A percentile compares a stretch with the other conserved stretches of the same genome.
phyloP scores from a whole-genome alignment of 352 stramenopile genomes.

The Phytophthora sojae region DNA sequence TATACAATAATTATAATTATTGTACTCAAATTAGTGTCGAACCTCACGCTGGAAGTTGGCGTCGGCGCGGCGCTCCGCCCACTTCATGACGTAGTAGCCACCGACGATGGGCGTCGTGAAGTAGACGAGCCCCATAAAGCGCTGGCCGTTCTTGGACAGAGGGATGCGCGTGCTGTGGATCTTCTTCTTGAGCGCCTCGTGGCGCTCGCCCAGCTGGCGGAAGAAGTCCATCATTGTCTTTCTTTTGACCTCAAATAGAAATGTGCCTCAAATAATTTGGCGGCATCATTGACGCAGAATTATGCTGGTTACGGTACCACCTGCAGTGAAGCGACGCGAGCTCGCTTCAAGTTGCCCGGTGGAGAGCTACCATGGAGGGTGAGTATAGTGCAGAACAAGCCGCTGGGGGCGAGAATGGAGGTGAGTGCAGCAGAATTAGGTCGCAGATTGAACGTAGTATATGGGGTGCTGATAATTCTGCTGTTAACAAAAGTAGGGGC shows the following conservation, averaged over 20 bases:
- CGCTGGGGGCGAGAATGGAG: neutral
- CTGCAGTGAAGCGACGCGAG: conserved; percentile 14
- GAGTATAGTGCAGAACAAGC: neutral
- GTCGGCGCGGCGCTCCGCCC: conserved; percentile 75
- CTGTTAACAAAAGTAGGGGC: neutral
- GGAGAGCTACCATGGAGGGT: conserved; percentile 7
- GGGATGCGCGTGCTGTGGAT: conserved; percentile 93
- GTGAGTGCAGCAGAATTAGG: neutral
- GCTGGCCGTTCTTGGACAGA: conserved; percentile 87
- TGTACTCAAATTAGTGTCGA: conserved; percentile 1
- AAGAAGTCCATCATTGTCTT: conserved; percentile 72
- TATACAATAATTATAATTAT: neutral
- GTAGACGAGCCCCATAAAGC: conserved; percentile 90
- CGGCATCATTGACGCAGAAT: neutral
- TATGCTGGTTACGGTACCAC: neutral
- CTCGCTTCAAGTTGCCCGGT: neutral
- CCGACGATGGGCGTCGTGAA: conserved; percentile 89
- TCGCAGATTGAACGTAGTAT: neutral
- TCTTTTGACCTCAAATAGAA: conserved; percentile 10
- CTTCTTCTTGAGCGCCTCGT: conserved; percentile 92
- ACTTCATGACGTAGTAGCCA: conserved; percentile 95
- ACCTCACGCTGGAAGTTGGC: conserved; percentile 83
- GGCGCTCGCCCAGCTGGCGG: conserved; percentile 70
- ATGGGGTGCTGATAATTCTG: neutral
- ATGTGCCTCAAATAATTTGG: neutral